Percentiles rank a stretch among this genome's conserved stretches.
phyloP scores from a whole-genome alignment of 768 basidiomycete genomes.

The Lactarius vividus region DNA sequence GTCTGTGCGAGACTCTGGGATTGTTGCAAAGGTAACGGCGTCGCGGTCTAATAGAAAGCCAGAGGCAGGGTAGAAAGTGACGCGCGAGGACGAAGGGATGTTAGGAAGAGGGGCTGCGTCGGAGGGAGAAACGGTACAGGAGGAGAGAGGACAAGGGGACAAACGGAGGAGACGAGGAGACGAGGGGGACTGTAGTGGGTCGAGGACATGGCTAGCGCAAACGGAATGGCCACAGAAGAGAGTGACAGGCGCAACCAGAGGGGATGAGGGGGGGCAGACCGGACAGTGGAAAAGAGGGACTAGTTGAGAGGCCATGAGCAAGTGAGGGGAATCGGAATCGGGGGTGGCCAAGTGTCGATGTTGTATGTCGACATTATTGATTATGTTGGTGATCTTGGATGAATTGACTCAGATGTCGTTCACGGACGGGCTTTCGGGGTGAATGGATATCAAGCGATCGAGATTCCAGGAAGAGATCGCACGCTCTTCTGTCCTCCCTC shows the following conservation, averaged over 20 bases:
- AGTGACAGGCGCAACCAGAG: conserved; percentile 47
- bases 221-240: conserved; percentile 85
- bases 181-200: conserved; percentile 28
- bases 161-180: conserved; percentile 10
- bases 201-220: conserved; percentile 46
- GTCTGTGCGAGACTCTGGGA: conserved; percentile 39
- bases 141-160: conserved; percentile 37
- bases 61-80: conserved; percentile 39
- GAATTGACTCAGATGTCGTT: background rate
- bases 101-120: conserved; percentile 32
- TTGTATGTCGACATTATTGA: conserved; percentile 18
- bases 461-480: conserved; percentile 12
- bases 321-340: conserved; percentile 4
- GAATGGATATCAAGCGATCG: background rate
- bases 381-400: conserved; percentile 20
- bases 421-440: background rate
- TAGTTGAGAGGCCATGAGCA: conserved; percentile 29
- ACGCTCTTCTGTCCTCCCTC: background rate
- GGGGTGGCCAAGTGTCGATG: conserved; percentile 17
- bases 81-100: conserved; percentile 43
- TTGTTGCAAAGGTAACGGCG: conserved; percentile 21
- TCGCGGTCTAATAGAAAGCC: conserved; percentile 19
- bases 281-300: conserved; percentile 51
- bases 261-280: conserved; percentile 42
- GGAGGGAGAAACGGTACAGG: conserved; percentile 33